These are phyloP conservation scores for Vigna unguiculata DNA, from an alignment of 306 rosid species.

Conservation along the genomic window DNA sequence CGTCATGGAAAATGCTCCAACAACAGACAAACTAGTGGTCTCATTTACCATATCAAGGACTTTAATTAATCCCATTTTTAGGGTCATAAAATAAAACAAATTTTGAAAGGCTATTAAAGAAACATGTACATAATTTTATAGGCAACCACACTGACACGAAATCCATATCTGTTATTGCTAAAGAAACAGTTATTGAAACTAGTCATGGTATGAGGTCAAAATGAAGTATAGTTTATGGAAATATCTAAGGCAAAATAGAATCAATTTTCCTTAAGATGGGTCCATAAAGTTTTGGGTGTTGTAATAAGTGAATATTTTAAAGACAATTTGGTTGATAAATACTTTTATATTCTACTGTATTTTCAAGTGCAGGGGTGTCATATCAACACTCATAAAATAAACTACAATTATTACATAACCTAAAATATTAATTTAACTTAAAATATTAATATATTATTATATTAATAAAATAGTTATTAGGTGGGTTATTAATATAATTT, in stretches of 20 bases:
- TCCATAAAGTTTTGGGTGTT: not conserved
- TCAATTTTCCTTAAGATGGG: not conserved
- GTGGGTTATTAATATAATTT: too few species aligned
- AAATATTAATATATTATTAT: too few species aligned
- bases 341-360: not conserved
- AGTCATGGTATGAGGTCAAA: not conserved
- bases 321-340: not conserved
- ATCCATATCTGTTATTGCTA: not conserved
- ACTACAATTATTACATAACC: too few species aligned
- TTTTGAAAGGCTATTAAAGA: not conserved
- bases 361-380: not conserved
- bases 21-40: not conserved
- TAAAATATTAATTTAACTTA: too few species aligned
- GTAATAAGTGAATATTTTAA: not conserved
- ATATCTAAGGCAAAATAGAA: not conserved
- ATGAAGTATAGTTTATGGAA: not conserved
- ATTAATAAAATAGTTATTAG: too few species aligned
- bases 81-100: not conserved
- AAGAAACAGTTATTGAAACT: not conserved
- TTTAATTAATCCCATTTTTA: slow-evolving; percentile 1
- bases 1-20: too few species aligned
- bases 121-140: not conserved
- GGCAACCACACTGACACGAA: not conserved
- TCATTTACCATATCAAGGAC: not conserved
- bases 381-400: too few species aligned